Percentiles rank a stretch among this genome's conserved stretches.
phyloP scores from a whole-genome alignment of 1,284 basidiomycete genomes.

The Ustilago crameri region DNA sequence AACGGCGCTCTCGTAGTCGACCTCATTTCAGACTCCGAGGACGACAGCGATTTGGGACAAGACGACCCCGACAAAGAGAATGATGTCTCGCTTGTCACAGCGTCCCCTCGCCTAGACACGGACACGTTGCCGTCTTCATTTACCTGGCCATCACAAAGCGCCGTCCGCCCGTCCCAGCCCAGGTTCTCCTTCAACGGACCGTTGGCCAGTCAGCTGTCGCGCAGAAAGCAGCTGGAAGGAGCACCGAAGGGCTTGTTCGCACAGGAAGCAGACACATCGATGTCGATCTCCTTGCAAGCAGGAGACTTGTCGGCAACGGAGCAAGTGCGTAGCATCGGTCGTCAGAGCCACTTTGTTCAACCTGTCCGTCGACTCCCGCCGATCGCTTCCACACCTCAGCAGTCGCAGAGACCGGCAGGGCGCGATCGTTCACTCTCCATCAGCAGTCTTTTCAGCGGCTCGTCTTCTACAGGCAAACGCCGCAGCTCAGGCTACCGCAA shows the following conservation, averaged over 20 bases:
- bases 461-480: neutral
- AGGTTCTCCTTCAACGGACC: conserved; percentile 21
- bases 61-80: conserved; percentile 48
- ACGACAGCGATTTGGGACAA: conserved; percentile 9
- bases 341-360: conserved; percentile 21
- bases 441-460: conserved; percentile 9
- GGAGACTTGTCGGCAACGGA: conserved; percentile 23
- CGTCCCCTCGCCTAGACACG: conserved; percentile 21
- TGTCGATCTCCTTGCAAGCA: neutral
- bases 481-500: conserved; percentile 15
- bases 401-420: neutral
- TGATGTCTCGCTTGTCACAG: conserved; percentile 22
- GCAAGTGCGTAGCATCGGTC: conserved; percentile 23
- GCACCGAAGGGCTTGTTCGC: neutral
- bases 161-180: neutral
- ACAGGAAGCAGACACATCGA: neutral
- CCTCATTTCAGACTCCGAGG: conserved; percentile 28
- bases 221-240: neutral
- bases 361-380: conserved; percentile 8
- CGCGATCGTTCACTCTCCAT: conserved; percentile 19
- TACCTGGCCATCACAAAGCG: neutral
- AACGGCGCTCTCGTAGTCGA: conserved; percentile 11
- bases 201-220: neutral
- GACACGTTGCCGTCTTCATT: conserved; percentile 3
- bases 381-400: conserved; percentile 11